These are phyloP conservation scores for Striga hermonthica DNA, from an alignment of 305 asterid species.

Conservation along the genomic window DNA sequence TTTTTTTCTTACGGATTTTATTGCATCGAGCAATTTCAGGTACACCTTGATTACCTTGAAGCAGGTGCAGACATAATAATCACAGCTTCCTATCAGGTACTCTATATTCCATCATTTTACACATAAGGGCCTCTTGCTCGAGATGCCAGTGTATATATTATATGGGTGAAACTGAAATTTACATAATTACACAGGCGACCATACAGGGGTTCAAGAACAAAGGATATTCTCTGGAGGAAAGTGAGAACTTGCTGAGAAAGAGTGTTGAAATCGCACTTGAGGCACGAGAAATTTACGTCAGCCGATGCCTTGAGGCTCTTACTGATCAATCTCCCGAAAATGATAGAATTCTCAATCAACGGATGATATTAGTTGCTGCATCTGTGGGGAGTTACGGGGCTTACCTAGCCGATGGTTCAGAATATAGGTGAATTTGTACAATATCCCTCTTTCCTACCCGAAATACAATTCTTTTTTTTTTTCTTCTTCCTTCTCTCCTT, in stretches of 20 bases:
- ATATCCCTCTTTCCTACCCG: neutral
- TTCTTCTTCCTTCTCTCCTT: neutral
- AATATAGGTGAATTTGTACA: slow-evolving; percentile 64
- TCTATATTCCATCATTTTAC: slow-evolving; percentile 5
- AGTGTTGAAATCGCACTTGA: slow-evolving; percentile 86
- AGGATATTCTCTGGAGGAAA: slow-evolving; percentile 71
- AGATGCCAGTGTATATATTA: neutral
- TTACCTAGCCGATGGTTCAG: slow-evolving; percentile 95
- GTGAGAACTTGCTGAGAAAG: slow-evolving; percentile 70
- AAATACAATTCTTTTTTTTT: too few relatives aligned
- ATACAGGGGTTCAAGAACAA: slow-evolving; percentile 87
- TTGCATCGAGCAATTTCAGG: slow-evolving; percentile 51
- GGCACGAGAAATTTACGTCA: slow-evolving; percentile 64
- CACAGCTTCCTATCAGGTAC: slow-evolving; percentile 86
- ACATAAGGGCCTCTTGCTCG: slow-evolving; percentile 6
- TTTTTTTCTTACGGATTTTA: too few relatives aligned
- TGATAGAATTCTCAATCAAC: slow-evolving; percentile 59
- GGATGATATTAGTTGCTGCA: slow-evolving; percentile 87
- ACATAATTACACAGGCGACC: slow-evolving; percentile 66
- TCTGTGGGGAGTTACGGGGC: slow-evolving; percentile 99
- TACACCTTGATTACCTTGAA: slow-evolving; percentile 85
- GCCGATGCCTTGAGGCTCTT: slow-evolving; percentile 48
- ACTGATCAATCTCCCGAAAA: slow-evolving; percentile 31
- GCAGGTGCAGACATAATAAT: slow-evolving; percentile 80
- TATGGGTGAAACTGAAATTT: slow-evolving; percentile 23